Base-by-base conservation (phyloP, 805 yeast genomes). In the Starmerella ratchasimensis region DNA sequence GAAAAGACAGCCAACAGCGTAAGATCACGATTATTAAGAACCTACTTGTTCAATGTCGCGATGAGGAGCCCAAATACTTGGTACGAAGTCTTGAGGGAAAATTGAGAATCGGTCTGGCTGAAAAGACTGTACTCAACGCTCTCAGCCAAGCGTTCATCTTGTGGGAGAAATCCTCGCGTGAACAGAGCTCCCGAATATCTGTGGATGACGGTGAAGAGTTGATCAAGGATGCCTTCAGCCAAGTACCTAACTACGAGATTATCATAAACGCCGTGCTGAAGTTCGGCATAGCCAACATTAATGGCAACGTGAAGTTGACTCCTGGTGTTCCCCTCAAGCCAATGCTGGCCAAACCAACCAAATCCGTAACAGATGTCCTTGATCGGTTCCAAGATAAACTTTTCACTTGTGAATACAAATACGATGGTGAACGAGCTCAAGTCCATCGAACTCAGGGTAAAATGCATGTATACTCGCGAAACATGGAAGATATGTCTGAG, bases 391-490 rank as follows among this genome's bases (percentile, higher is more conserved):
- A 79, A 46, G 83, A 76, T 32, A 78, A 76, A 48, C 72, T 72
- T 41, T 90, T 90, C 54, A 86, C 96, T 0, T 88, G 96, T 57
- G 98, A 90, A 56, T 90, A 86, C 61, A 90, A 90, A 54, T 90
- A 90, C 53, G 98, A 90, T 56, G 98, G 98, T 31, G 98, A 90
- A 60, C 71, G 98, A 50, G 97, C 97, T 0, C 98, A 90, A 56
- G 77, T 90, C 9, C 98, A 90, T 58, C 58, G 78, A 21, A 58
- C 67, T 0, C 88, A 90, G 2, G 62, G 63, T 7, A 59, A 67
- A 9, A 76, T 83, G 49, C 67, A 71, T 38, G 78, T 90, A 10
- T 90, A 82, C 57, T 86, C 96, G 2, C 71, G 98, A 59, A 90
- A 88, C 58, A 82, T 94, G 36, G 98, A 90, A 61, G 88, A 90